Evolutionary conservation across 2,329 filamentous ascomycete species (phyloP), one percentile per base, ranked within the genome.

Genomic region (Bipolaris oryzae): DNA sequence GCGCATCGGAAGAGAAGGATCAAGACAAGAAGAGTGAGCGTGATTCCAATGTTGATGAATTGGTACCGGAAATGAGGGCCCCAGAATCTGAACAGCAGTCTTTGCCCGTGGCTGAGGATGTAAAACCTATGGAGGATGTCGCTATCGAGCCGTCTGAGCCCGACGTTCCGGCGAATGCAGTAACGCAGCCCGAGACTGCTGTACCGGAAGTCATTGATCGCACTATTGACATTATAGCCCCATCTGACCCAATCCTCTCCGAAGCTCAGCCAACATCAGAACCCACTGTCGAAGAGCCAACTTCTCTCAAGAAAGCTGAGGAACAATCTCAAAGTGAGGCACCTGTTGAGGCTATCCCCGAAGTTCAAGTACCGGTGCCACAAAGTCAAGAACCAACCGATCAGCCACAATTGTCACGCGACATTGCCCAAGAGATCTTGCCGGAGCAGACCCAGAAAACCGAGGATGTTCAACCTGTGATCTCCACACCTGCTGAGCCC

Each of bases 21-120:
- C 67, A 69, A 43, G 53, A 51, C 21, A 69, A 69, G 57, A 71
- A 70, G 46, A 60, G 37, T 21, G 71, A 72, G 38, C 54, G 54
- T 7, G 57, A 48, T 13, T 64, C 63, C 10, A 45, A 41, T 3
- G 41, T 61, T 20, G 66, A 67, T 9, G 64, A 68, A 7, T 39
- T 54, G 7, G 48, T 34, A 35, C 43, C 21, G 48, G 60, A 55
- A 34, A 46, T 37, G 4, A 53, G 28, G 16, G 44, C 18, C 38
- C 25, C 15, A 2, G 38, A 50, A 15, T 18, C 55, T 13, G 53
- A 58, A 11, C 15, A 41, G 15, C 33, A 46, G 11, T 10, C 42
- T 3, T n/a, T 34, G 1, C 28, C 38, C 25, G 5, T 10, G 2
- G 2, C 34, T 9, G 51, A 57, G 9, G 44, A 50, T 21, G 34